phyloP scores from a whole-genome alignment of 176 grass and related monocot species.

The Musa beccarii region DNA sequence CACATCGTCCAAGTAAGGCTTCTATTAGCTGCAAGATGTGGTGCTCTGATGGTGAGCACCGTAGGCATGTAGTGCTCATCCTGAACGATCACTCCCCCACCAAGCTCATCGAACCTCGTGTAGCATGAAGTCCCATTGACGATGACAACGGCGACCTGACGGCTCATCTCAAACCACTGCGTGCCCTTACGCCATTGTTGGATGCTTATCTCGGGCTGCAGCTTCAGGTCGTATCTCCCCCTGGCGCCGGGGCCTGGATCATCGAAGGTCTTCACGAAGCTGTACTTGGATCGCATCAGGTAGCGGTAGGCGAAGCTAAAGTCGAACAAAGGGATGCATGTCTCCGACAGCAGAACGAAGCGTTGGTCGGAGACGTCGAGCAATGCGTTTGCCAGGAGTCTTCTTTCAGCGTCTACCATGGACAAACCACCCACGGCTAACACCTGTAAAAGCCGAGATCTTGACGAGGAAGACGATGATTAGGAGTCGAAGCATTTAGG shows the following conservation, averaged over 20 bases:
- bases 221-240: neutral
- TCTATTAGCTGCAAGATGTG: neutral
- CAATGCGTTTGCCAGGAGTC: neutral
- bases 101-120: neutral
- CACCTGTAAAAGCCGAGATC: neutral
- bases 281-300: neutral
- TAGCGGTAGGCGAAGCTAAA: neutral
- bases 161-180: neutral
- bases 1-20: neutral
- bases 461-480: too few relatives aligned
- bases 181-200: neutral
- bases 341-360: neutral
- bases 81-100: neutral
- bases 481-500: neutral
- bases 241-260: neutral
- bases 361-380: neutral
- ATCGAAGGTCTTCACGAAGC: neutral
- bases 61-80: neutral
- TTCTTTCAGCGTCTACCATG: neutral
- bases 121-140: neutral
- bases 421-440: neutral
- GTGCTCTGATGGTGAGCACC: neutral
- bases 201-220: neutral
- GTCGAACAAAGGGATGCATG: neutral
- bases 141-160: neutral